Evolutionary conservation across 164 flowering plant species (phyloP).

Genomic region (Liquidambar formosana): DNA sequence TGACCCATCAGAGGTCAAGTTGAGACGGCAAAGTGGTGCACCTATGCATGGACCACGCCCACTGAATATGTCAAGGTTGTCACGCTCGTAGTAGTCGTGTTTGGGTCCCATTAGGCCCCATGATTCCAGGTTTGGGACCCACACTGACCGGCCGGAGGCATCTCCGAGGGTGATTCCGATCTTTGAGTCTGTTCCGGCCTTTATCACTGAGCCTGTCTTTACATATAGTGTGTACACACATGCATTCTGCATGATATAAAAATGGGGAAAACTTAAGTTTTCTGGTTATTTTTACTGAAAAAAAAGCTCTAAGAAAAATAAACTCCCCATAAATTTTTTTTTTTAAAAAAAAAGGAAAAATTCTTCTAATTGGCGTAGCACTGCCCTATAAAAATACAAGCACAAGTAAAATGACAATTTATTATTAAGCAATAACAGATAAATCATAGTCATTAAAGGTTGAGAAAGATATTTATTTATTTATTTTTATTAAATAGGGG

Average conservation of each 20-base stretch:
- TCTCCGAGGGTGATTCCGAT: constrained; percentile 45
- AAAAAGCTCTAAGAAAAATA: no score
- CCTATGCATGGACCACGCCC: constrained; percentile 52
- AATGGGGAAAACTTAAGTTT: background rate
- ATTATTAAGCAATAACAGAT: no score
- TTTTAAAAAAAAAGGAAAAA: no score
- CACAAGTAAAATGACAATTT: no score
- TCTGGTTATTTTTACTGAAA: background rate
- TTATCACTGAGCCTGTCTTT: constrained; percentile 47
- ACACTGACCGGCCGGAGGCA: constrained; percentile 23
- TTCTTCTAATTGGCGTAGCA: no score
- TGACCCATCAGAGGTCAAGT: constrained; percentile 63
- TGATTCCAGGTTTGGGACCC: constrained; percentile 37
- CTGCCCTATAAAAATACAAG: no score
- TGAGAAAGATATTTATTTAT: no score
- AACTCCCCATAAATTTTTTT: no score
- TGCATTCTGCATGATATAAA: constrained; percentile 17
- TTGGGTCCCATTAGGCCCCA: constrained; percentile 62
- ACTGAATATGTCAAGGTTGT: constrained; percentile 61
- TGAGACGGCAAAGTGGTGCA: constrained; percentile 51
- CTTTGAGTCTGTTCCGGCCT: constrained; percentile 61
- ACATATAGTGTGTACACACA: constrained; percentile 67
- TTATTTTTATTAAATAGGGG: no score
- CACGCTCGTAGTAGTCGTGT: constrained; percentile 68
- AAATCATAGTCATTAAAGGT: no score